phyloP scores from a whole-genome alignment of 495 filamentous ascomycete species.

The Podospora pseudoanserina region DNA sequence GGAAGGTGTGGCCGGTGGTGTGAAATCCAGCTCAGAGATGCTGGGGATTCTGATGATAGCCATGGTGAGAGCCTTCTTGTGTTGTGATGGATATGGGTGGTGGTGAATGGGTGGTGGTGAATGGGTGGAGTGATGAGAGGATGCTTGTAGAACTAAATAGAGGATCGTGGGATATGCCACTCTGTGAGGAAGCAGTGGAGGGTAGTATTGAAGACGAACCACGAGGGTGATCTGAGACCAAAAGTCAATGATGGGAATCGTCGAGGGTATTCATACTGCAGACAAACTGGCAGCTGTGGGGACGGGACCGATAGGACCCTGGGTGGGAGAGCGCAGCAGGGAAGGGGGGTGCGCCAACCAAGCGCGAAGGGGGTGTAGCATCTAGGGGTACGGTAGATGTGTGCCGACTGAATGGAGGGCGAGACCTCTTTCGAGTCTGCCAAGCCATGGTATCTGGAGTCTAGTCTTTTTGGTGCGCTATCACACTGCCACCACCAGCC shows the following conservation, averaged over 20 bases:
- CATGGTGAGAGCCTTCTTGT: background rate
- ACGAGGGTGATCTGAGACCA: constrained; percentile 8
- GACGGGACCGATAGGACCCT: background rate
- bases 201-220: background rate
- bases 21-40: background rate
- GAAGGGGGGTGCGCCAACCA: background rate
- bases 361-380: background rate
- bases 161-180: background rate
- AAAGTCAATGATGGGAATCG: constrained; percentile 12
- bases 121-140: background rate
- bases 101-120: background rate
- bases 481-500: background rate
- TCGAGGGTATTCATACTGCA: constrained; percentile 4
- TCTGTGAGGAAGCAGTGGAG: background rate
- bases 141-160: background rate
- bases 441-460: background rate
- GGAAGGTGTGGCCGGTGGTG: background rate
- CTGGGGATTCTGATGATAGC: background rate
- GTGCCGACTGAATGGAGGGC: background rate
- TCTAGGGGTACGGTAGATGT: background rate
- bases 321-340: background rate
- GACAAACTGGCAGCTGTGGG: background rate
- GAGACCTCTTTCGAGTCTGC: background rate
- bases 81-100: background rate
- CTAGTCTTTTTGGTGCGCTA: background rate